Conservation (phyloP, 495 filamentous ascomycete genomes). For the Penicillium lagena region DNA sequence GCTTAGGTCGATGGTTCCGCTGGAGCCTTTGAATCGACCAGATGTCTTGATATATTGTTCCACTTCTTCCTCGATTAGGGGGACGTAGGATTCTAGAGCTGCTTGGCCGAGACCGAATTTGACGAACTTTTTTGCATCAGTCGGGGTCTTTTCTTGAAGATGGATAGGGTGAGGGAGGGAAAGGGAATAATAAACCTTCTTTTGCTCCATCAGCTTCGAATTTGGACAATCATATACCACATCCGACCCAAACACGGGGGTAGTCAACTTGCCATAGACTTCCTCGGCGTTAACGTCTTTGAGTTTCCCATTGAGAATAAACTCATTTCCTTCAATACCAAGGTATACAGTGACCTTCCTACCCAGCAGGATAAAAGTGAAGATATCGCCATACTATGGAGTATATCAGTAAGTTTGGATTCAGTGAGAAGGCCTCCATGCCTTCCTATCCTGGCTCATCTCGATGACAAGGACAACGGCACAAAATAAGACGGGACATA, state of each 20-base stretch:
- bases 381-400: constrained; percentile 66
- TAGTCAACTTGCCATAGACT: constrained; percentile 74
- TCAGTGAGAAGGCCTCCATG: not conserved
- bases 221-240: constrained; percentile 88
- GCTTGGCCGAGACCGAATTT: constrained; percentile 75
- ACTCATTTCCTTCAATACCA: constrained; percentile 75
- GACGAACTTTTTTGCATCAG: constrained; percentile 57
- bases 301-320: constrained; percentile 80
- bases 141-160: too few relatives aligned
- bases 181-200: constrained; percentile 41
- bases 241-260: constrained; percentile 78
- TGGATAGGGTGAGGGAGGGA: not conserved
- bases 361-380: constrained; percentile 73
- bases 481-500: constrained; percentile 21
- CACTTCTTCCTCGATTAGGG: constrained; percentile 72
- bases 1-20: constrained; percentile 58
- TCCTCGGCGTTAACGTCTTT: constrained; percentile 79
- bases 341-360: constrained; percentile 71
- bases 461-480: too few relatives aligned
- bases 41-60: constrained; percentile 59
- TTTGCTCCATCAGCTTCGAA: constrained; percentile 78
- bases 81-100: constrained; percentile 71
- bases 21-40: constrained; percentile 59
- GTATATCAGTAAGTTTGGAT: constrained; percentile 1
- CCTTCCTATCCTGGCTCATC: not conserved